phyloP scores from a whole-genome alignment of 768 basidiomycete genomes.

The Royoungia palumana region DNA sequence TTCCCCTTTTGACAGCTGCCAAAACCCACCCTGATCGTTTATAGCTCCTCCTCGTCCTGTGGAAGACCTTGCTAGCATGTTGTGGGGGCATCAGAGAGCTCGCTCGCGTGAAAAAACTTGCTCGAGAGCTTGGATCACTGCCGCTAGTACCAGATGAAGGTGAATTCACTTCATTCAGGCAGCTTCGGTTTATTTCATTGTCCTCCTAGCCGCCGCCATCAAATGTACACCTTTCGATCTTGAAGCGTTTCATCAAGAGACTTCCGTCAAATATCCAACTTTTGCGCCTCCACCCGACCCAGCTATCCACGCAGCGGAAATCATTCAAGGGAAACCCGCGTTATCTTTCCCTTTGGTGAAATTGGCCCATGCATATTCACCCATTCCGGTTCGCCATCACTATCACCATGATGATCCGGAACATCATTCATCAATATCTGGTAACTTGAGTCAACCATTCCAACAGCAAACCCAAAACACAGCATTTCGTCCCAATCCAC shows the following conservation, averaged over 20 bases:
- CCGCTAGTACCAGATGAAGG: constrained; percentile 49
- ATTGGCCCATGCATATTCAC: constrained; percentile 87
- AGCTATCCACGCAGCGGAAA: constrained; percentile 30
- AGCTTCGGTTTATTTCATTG: constrained; percentile 5
- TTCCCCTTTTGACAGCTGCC: not conserved
- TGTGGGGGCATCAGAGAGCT: constrained; percentile 91
- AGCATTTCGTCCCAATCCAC: constrained; percentile 42
- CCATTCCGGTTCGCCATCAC: constrained; percentile 91
- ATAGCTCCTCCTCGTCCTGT: constrained; percentile 87
- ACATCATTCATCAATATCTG: constrained; percentile 40
- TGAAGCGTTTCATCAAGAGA: constrained; percentile 85
- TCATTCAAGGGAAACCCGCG: constrained; percentile 29
- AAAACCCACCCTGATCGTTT: constrained; percentile 8
- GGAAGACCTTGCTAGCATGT: constrained; percentile 91
- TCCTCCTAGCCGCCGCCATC: constrained; percentile 53
- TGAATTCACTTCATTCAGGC: constrained; percentile 20
- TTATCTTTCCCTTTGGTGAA: constrained; percentile 48
- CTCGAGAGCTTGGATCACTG: constrained; percentile 82
- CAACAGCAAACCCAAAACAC: constrained; percentile 32
- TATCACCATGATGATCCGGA: constrained; percentile 85
- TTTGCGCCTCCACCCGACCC: constrained; percentile 63
- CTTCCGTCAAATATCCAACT: constrained; percentile 93
- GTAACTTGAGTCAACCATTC: constrained; percentile 34
- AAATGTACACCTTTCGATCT: constrained; percentile 93
- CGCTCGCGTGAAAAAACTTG: constrained; percentile 74